Conservation (phyloP, 139 green algal species). For the Chlamydomonas applanata region DNA sequence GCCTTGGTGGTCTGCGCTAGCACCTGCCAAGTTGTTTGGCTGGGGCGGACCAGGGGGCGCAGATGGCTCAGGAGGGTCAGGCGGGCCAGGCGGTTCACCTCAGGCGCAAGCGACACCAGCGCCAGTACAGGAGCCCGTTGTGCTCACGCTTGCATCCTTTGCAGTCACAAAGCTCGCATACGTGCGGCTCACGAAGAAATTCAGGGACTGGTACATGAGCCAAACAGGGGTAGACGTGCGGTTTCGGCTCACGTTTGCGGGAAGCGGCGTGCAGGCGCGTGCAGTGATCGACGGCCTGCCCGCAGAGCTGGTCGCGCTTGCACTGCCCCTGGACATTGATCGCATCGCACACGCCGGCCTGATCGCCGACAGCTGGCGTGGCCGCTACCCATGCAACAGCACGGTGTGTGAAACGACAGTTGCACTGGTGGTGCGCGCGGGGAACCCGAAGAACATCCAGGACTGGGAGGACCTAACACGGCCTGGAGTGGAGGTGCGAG, state of each 20-base stretch:
- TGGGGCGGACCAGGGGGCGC: neutral
- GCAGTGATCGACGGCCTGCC: conserved; percentile 80
- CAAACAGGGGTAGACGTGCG: conserved; percentile 49
- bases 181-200: conserved; percentile 60
- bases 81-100: neutral
- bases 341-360: conserved; percentile 72
- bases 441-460: conserved; percentile 65
- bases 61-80: neutral
- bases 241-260: conserved; percentile 79
- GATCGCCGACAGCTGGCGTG: conserved; percentile 53
- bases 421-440: conserved; percentile 37
- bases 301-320: conserved; percentile 74
- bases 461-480: conserved; percentile 73
- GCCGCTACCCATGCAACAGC: conserved; percentile 26
- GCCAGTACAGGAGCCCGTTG: conserved; percentile 27
- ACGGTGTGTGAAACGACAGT: conserved; percentile 51
- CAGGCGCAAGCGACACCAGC: neutral
- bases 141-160: conserved; percentile 79
- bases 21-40: neutral
- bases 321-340: conserved; percentile 78
- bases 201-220: conserved; percentile 58
- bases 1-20: neutral
- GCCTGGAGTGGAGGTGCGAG: conserved; percentile 43
- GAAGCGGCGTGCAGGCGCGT: conserved; percentile 71
- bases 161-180: conserved; percentile 66